Evolutionary conservation across 208 protist genomes (phyloP), one percentile per base, ranked within the genome.

Genomic region (Leishmania major): DNA sequence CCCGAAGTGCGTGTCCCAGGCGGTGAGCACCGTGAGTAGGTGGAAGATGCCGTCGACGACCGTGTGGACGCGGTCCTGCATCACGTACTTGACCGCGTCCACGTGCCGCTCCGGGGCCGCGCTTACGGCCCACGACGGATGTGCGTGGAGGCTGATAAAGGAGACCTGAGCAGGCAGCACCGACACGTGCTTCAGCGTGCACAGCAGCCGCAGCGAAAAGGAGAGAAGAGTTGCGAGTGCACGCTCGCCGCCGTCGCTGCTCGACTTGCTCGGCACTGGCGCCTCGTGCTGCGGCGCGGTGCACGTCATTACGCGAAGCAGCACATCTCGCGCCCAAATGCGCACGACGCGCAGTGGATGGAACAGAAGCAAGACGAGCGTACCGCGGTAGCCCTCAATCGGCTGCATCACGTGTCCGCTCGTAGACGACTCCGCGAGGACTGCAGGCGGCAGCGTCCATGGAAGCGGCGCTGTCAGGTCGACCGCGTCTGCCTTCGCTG

Each of bases 161-260:
- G 51, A 60, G 0, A 89, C 11, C 7, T 57, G 55, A 7, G 55
- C 71, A 10, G 78, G 75, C 15, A 83, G 49, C 19, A 35, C 59
- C 1, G 70, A 55, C 17, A 93, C 25, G 79, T 95, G 91, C 82
- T 87, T 90, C 8, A 96, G 72, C 11, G 83, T 83, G 81, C 87
- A 92, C 37, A 96, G 77, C 47, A 96, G 59, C 72, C 86, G 81
- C 80, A 92, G 67, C 1, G 84, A 85, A 25, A 95, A 82, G 11
- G 13, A 15, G 6, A 86, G 62, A 19, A 86, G 78, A 3, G 62
- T 55, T 8, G 67, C 17, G 45, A 79, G 71, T 1, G 8, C 31
- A 49, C 15, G 35, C 22, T 69, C 67, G 19, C 37, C 77, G 22
- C 10, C 62, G 35, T 57, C 55, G 69, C 66, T 4, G 66, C 66